phyloP scores from a whole-genome alignment of 768 basidiomycete species.

The Leccinum pellstonianum region DNA sequence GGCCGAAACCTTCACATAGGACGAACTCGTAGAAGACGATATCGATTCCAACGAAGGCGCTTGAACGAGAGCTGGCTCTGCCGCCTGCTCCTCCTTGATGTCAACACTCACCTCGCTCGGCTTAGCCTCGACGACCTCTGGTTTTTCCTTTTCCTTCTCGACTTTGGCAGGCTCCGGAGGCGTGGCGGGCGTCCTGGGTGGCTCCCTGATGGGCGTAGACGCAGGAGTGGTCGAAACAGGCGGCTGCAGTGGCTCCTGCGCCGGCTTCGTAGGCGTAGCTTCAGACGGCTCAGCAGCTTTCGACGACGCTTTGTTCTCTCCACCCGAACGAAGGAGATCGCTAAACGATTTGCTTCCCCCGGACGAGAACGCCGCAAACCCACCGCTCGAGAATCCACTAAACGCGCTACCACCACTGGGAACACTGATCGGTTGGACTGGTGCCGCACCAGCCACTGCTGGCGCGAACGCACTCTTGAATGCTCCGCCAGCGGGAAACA shows the following conservation, averaged over 20 bases:
- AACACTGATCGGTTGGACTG: constrained; percentile 12
- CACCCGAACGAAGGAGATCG: constrained; percentile 53
- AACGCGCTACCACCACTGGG: constrained; percentile 24
- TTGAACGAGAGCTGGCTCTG: constrained; percentile 5
- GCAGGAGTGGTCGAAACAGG: constrained; percentile 13
- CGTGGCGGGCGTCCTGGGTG: background rate
- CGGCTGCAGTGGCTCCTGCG: background rate
- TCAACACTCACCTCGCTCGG: background rate
- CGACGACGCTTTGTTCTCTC: constrained; percentile 24
- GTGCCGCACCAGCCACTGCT: background rate
- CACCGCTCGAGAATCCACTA: constrained; percentile 35
- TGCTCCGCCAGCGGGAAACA: constrained; percentile 28
- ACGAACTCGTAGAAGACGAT: constrained; percentile 44
- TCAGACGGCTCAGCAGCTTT: constrained; percentile 19
- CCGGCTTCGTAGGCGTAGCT: constrained; percentile 10
- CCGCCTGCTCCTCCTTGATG: constrained; percentile 9
- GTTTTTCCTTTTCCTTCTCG: background rate
- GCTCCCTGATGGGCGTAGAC: constrained; percentile 16
- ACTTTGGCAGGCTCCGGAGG: background rate
- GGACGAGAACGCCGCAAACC: constrained; percentile 51
- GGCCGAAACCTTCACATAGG: constrained; percentile 45
- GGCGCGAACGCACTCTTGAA: constrained; percentile 21
- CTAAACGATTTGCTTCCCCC: constrained; percentile 54
- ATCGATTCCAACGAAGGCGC: constrained; percentile 32
- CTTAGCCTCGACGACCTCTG: background rate